Evolutionary conservation across 495 filamentous ascomycete species (phyloP), one percentile per base, ranked within the genome.

Genomic region (Hypoxylon rickii): DNA sequence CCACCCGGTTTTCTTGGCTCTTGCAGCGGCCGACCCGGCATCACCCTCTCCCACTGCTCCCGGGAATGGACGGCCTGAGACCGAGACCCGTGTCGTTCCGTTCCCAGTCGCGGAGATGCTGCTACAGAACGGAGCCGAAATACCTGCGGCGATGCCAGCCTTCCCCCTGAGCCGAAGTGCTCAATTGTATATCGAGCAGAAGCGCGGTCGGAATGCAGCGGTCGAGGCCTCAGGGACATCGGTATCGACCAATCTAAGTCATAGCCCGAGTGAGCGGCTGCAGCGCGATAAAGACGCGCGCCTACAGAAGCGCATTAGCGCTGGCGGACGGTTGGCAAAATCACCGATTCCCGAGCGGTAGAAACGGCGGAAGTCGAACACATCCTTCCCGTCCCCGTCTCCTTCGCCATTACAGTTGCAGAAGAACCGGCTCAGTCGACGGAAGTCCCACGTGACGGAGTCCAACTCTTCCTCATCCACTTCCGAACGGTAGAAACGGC

Each of bases 81-180:
- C 72, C 0, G 64, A 76, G 11, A 51, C 68, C 12, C 78, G 77
- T 43, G 51, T 64, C 3, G 63, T 76, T 11, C 74, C 79, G 2
- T 98, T 97, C 71, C 87, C 95, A 0, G 76, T 97, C 18, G 95
- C 94, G 20, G 94, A 98, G 72, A 80, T 97, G 41, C 80, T 98
- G 8, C 79, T 97, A 15, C 94, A 96, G 63, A 97, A 97, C 68
- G 94, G 94, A 22, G 92, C 91, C 6, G 90, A 95, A 38, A 88
- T 97, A 13, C 92, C 94, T 0, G 68, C 78, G 1, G 70, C 81
- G 5, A 78, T 86, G 38, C 88, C 89, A 5, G 86, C 88, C 3
- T 89, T 93, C 60, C 87, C 88, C 10, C 81, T 97, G 3, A 88
- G 86, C 26, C 70, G 82, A 15, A 83, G 86, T 16, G 95, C 93